phyloP scores from a whole-genome alignment of 768 basidiomycete genomes.

The Dacryopinax primogenitus region DNA sequence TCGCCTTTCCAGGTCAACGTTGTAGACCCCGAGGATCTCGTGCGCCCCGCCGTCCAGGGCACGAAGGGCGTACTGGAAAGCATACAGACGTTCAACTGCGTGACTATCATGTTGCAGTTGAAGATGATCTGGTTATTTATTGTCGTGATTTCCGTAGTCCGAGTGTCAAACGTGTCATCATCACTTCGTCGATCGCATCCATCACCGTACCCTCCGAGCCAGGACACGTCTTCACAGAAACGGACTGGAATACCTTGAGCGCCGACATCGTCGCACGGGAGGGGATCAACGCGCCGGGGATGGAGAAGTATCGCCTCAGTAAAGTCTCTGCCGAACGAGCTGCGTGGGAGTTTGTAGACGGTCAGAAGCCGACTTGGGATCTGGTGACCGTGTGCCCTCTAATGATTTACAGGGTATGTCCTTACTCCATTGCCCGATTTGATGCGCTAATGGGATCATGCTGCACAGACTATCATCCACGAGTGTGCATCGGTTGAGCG shows the following conservation, averaged over 20 bases:
- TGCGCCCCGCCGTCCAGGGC: conserved; percentile 11
- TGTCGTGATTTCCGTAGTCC: neutral
- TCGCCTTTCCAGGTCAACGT: conserved; percentile 5
- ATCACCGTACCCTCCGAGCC: neutral
- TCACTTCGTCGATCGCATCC: conserved; percentile 12
- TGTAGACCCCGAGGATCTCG: conserved; percentile 1
- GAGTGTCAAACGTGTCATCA: conserved; percentile 11
- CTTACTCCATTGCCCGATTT: neutral
- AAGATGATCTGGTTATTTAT: neutral
- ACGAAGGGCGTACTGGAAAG: conserved; percentile 10
- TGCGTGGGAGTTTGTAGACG: conserved; percentile 11
- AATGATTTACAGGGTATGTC: neutral
- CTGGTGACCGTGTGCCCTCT: conserved; percentile 9
- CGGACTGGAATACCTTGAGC: neutral
- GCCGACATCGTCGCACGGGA: neutral
- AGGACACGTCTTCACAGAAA: conserved; percentile 4
- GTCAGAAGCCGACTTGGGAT: conserved; percentile 12
- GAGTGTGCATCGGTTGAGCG: conserved; percentile 27
- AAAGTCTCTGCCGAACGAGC: conserved; percentile 11
- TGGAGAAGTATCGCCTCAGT: conserved; percentile 4
- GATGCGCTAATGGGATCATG: neutral
- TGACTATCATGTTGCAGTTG: neutral
- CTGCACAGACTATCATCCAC: conserved; percentile 28
- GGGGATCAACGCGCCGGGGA: neutral
- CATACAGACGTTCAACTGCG: neutral